These are phyloP conservation scores for Fonsecaea erecta DNA, from an alignment of 2,329 filamentous ascomycete species.

Conservation along the genomic window DNA sequence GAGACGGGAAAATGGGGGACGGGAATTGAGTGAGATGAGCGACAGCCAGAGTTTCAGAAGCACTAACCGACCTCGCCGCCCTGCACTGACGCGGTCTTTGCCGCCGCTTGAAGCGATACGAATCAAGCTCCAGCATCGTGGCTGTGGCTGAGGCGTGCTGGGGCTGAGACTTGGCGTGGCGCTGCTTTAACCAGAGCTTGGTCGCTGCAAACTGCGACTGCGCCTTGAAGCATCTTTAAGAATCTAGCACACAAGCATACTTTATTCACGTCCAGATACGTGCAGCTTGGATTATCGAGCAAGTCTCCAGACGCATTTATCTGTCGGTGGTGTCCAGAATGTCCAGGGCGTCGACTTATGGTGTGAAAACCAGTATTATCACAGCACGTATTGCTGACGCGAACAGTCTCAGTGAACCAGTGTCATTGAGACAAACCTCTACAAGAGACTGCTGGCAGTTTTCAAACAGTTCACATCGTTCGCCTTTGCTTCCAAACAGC, in stretches of 20 bases:
- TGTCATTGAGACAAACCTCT: not conserved
- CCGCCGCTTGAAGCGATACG: not conserved
- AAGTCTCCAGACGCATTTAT: not conserved
- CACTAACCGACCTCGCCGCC: constrained; percentile 8
- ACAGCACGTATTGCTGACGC: not conserved
- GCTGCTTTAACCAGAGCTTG: not conserved
- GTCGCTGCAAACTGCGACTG: not conserved
- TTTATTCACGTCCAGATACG: not conserved
- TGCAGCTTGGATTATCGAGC: no score
- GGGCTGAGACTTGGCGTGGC: not conserved
- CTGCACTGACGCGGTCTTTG: not conserved
- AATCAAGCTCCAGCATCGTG: not conserved
- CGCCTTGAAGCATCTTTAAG: no score
- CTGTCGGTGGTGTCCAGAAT: not conserved
- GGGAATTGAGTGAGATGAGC: constrained; percentile 27
- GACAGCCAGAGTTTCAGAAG: constrained; percentile 12
- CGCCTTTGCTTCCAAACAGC: not conserved
- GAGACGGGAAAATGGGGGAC: constrained; percentile 9
- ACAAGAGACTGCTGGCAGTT: not conserved
- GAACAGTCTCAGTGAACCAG: not conserved
- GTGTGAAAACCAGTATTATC: not conserved
- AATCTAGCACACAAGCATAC: not conserved
- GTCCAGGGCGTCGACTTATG: not conserved
- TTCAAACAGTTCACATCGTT: not conserved
- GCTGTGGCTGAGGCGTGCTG: not conserved